These are phyloP conservation scores for Omphalotus guepiniiformis DNA, from an alignment of 768 basidiomycete genomes.

Conservation along the genomic window DNA sequence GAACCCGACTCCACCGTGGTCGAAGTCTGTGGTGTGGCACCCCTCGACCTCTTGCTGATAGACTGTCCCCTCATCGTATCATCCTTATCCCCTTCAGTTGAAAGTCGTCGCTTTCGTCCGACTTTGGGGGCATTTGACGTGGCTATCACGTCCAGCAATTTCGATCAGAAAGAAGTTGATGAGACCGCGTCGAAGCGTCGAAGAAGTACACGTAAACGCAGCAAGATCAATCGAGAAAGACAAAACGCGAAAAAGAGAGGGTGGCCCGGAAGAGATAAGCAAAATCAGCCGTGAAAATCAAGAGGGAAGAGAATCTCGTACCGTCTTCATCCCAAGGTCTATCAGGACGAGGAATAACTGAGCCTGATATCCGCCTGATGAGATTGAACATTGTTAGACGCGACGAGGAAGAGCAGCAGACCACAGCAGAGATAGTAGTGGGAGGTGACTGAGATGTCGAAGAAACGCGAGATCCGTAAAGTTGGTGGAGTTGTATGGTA, in stretches of 20 bases:
- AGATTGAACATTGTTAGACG: constrained; percentile 69
- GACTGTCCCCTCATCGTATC: constrained; percentile 36
- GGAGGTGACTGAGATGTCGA: too few species aligned
- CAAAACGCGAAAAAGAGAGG: constrained; percentile 13
- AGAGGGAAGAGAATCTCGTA: constrained; percentile 39
- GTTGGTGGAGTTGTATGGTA: too few species aligned
- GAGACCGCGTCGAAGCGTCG: constrained; percentile 1
- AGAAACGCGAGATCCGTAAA: too few species aligned
- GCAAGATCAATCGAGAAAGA: constrained; percentile 4
- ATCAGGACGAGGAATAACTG: constrained; percentile 66
- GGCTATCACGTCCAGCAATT: too few species aligned
- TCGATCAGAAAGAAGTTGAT: neutral
- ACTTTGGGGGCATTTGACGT: constrained; percentile 72
- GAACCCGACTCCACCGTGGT: constrained; percentile 18
- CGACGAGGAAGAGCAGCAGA: neutral
- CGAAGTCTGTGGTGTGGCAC: constrained; percentile 30
- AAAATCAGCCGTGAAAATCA: constrained; percentile 15
- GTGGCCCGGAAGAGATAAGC: constrained; percentile 5
- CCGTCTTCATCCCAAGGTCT: constrained; percentile 71
- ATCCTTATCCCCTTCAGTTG: constrained; percentile 37
- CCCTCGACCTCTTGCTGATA: constrained; percentile 41
- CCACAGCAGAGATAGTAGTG: too few species aligned
- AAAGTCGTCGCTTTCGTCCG: constrained; percentile 60
- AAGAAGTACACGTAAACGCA: constrained; percentile 3
- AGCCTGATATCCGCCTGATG: constrained; percentile 66